Evolutionary conservation across 1,284 basidiomycete genomes (phyloP), one percentile per base, ranked within the genome.

Genomic region (Ustilago crameri): DNA sequence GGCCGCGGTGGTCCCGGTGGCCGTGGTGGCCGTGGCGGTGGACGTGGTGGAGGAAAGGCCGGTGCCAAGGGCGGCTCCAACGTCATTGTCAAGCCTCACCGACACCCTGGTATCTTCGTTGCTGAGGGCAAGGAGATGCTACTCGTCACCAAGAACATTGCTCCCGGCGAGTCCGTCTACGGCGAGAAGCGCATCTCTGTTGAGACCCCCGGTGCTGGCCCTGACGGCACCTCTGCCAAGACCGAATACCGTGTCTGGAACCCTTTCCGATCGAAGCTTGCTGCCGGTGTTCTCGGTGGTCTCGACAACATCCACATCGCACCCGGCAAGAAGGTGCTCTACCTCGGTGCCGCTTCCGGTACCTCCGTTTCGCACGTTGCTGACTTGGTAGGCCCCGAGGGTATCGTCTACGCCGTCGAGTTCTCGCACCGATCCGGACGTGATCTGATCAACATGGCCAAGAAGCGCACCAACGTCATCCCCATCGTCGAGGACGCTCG

Each of bases 171-270:
- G 84, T 92, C 91, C 18, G 96, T 99, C 23, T 98, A 99, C 85
- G 96, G 95, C 75, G 95, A 99, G 86, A 99, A 99, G 84, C 81
- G 84, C 50, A 85, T 85, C 67, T 78, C 80, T 34, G 83, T 85
- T 61, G 88, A 86, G 92, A 71, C 75, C 1, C 95, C 85, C 88
- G 68, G 74, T 30, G 56, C 71, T 3, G 69, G 65, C 10, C 90
- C 48, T 88, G 88, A 89, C 60, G 91, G 91, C 49, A 84, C 85
- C 56, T 91, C 90, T 15, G 51, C 67, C 64, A 99, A 99, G 87
- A 88, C 90, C 78, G 95, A 99, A 85, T 98, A 98, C 86, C 89
- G 95, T 66, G 96, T 98, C 34, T 99, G 95, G 95, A 99, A 99
- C 87, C 96, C 95, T 59, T 98, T 98, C 90, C 89, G 96, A 76